Evolutionary conservation across 352 stramenopile species (phyloP).

Genomic region (Pythium monospermum): DNA sequence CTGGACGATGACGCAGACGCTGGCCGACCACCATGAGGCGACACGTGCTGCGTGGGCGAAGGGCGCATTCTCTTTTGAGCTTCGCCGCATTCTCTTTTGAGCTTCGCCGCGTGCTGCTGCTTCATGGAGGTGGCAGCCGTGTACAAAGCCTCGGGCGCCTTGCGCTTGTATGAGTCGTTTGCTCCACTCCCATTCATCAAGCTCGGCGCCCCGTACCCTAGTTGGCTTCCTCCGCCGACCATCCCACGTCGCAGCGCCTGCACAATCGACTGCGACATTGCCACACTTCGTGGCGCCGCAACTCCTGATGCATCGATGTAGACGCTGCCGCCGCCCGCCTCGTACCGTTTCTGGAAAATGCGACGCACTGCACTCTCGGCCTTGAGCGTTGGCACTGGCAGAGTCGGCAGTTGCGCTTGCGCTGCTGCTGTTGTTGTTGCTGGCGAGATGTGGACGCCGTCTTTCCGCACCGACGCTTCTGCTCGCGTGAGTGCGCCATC

Average conservation of each 20-base stretch:
- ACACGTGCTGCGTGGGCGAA: neutral
- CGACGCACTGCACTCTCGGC: constrained; percentile 23
- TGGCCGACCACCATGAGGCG: neutral
- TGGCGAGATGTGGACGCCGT: constrained; percentile 4
- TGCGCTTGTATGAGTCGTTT: constrained; percentile 14
- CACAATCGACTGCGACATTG: constrained; percentile 18
- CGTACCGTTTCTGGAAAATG: constrained; percentile 20
- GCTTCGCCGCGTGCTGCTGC: too few species aligned
- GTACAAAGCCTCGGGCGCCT: constrained; percentile 4
- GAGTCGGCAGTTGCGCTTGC: neutral
- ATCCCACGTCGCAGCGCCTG: constrained; percentile 11
- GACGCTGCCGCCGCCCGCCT: constrained; percentile 10
- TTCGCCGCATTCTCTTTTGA: too few species aligned
- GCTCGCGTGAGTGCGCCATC: constrained; percentile 7
- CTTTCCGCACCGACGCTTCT: constrained; percentile 1
- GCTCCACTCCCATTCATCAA: neutral
- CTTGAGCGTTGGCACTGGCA: constrained; percentile 23
- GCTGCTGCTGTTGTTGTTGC: neutral
- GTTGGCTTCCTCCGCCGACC: constrained; percentile 5
- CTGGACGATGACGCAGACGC: neutral
- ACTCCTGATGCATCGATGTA: too few species aligned
- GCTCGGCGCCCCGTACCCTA: constrained; percentile 6
- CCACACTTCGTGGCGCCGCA: constrained; percentile 3
- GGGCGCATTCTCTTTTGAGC: constrained; percentile 12
- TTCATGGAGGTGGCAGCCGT: neutral